phyloP scores from a whole-genome alignment of 768 basidiomycete species.

The Hydnum rufescens region DNA sequence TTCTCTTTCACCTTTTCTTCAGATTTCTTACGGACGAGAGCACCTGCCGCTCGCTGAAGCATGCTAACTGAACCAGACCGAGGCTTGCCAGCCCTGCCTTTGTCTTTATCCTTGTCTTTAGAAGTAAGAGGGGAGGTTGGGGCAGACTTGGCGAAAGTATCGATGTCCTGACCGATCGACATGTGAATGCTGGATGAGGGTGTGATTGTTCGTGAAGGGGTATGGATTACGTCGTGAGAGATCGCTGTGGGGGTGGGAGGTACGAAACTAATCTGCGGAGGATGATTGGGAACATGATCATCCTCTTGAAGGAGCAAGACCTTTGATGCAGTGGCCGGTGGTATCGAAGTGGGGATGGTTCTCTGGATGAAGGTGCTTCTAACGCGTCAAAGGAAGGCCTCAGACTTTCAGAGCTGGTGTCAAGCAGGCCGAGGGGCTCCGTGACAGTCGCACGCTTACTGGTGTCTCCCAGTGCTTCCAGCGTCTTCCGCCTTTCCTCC shows the following conservation, averaged over 20 bases:
- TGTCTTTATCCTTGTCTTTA: slow-evolving; percentile 37
- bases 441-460: not conserved
- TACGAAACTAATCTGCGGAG: slow-evolving; percentile 49
- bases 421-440: not conserved
- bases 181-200: slow-evolving; percentile 20
- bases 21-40: slow-evolving; percentile 68
- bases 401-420: not conserved
- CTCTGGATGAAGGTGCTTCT: not conserved
- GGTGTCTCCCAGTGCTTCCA: not conserved
- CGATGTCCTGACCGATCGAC: slow-evolving; percentile 21
- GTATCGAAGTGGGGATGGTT: slow-evolving; percentile 12
- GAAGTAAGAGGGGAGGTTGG: slow-evolving; percentile 48
- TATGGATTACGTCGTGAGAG: not conserved
- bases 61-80: slow-evolving; percentile 86
- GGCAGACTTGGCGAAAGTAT: slow-evolving; percentile 27
- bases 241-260: slow-evolving; percentile 37
- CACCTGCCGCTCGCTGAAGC: slow-evolving; percentile 76
- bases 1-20: slow-evolving; percentile 43
- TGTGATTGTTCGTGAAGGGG: slow-evolving; percentile 33
- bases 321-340: not conserved
- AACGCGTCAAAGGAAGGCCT: not conserved
- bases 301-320: not conserved
- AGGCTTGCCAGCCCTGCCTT: slow-evolving; percentile 39
- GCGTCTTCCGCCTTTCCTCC: slow-evolving; percentile 7
- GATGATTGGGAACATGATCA: slow-evolving; percentile 11